Conservation (phyloP, 306 rosid species). For the Fagus crenata region DNA sequence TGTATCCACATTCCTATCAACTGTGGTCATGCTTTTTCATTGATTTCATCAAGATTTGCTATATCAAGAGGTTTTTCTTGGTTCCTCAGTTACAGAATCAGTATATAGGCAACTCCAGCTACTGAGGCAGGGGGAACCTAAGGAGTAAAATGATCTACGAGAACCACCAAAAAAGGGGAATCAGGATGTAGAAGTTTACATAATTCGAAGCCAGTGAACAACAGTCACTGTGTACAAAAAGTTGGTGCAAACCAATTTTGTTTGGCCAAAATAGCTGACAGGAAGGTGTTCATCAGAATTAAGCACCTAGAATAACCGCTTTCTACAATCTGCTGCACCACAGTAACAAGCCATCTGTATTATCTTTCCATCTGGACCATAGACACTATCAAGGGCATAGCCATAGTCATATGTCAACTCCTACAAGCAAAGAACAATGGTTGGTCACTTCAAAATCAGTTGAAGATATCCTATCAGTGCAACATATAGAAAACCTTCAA, state of each 20-base stretch:
- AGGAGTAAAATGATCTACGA: neutral
- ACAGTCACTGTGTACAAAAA: neutral
- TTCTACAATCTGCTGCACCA: slow-evolving; percentile 84
- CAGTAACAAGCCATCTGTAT: slow-evolving; percentile 81
- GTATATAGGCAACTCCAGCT: slow-evolving; percentile 9
- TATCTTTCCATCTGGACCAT: slow-evolving; percentile 70
- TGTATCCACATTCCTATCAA: neutral
- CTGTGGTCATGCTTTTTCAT: neutral
- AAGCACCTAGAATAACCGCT: slow-evolving; percentile 57
- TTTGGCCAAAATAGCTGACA: neutral
- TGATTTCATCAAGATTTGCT: slow-evolving; percentile 27
- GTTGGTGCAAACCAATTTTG: neutral
- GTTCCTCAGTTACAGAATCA: slow-evolving; percentile 20
- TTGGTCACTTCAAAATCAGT: neutral
- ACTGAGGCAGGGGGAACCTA: slow-evolving; percentile 25
- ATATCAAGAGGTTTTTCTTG: neutral
- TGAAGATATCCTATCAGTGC: neutral
- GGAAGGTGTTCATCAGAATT: slow-evolving; percentile 3
- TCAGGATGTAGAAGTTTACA: neutral
- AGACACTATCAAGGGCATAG: slow-evolving; percentile 82
- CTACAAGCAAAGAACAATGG: slow-evolving; percentile 39
- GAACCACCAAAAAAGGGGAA: slow-evolving; percentile 1
- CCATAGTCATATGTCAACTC: slow-evolving; percentile 96
- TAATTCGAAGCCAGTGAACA: neutral
- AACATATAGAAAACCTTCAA: neutral